Base-by-base conservation (phyloP, 176 grass and related monocot species). In the Musa acuminata region DNA sequence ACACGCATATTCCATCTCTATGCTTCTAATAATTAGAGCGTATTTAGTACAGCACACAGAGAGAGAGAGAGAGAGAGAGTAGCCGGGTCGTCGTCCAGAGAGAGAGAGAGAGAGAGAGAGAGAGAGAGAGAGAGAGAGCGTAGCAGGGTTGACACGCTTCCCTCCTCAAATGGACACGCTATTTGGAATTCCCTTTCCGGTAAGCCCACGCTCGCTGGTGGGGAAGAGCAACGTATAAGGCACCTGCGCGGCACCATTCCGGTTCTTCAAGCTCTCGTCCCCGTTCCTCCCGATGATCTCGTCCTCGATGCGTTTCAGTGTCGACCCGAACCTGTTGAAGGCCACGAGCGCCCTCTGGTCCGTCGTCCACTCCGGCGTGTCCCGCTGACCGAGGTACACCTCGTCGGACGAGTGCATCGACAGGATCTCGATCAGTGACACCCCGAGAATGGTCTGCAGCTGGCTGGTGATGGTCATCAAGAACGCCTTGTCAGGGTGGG, bases 181-280 rank as follows among this genome's bases (percentile, higher is more conserved):
- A 17, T 69, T 69, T 11, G 67, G 67, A 14, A 69, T 49, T 14
- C 67, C 67, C 8, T 23, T 11, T 0, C 13, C 35, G 35, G 75
- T 88, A 3, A 83, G 83, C 24, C 92, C 93, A 0, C 86, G 81
- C 23, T 79, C 86, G 71, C 89, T 90, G 58, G 67, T 87, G 16
- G 89, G 93, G 7, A 19, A 70, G 17, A 70, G 43, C 67, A 51
- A 10, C 8, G 17, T 70, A 8, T 70, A 70, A 0, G 67, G 67
- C 35, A 70, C 2, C 16, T 50, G 49, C 14, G 21, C 67, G 2
- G 67, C 43, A 6, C 67, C 67, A 2, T 11, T 70, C 17, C 67
- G 16, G 16, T 70, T 70, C 67, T n/a, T 70, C 8, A 51, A 49
- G 2, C 67, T 50, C 16, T 1, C 13, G 0, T 50, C 43, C 5